phyloP scores from a whole-genome alignment of 1,284 basidiomycete species.

The Jaminaea rosea region DNA sequence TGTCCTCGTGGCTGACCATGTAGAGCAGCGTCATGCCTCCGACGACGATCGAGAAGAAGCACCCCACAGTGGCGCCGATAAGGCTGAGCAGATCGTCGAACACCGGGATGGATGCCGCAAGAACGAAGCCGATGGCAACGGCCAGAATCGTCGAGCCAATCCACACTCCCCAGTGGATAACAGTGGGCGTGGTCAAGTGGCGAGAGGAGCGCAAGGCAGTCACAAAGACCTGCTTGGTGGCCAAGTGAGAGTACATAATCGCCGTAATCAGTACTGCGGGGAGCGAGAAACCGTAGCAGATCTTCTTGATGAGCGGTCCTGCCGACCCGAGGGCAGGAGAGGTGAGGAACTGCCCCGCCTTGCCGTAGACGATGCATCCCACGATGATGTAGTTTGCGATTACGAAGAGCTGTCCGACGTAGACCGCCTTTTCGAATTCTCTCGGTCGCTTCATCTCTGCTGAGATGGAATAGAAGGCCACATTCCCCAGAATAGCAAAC shows the following conservation, averaged over 20 bases:
- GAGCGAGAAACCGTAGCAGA: slow-evolving; percentile 36
- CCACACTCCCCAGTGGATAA: slow-evolving; percentile 59
- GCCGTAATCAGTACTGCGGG: slow-evolving; percentile 51
- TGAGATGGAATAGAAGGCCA: not conserved
- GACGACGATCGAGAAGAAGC: slow-evolving; percentile 50
- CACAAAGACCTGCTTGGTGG: slow-evolving; percentile 59
- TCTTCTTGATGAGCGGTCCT: slow-evolving; percentile 17
- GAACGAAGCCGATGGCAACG: slow-evolving; percentile 46
- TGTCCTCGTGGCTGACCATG: slow-evolving; percentile 38
- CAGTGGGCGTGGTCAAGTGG: slow-evolving; percentile 57
- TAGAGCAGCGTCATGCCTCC: slow-evolving; percentile 10
- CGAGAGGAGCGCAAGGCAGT: slow-evolving; percentile 56
- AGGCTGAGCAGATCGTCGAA: slow-evolving; percentile 37
- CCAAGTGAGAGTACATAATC: slow-evolving; percentile 54
- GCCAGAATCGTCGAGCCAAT: slow-evolving; percentile 16
- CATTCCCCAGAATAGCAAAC: not conserved
- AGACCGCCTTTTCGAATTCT: not conserved
- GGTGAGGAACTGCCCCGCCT: slow-evolving; percentile 35
- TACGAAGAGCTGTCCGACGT: not conserved
- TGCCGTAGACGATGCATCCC: slow-evolving; percentile 36
- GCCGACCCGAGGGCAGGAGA: slow-evolving; percentile 36
- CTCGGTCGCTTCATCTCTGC: not conserved
- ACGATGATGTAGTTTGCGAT: slow-evolving; percentile 14
- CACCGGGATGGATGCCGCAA: slow-evolving; percentile 47
- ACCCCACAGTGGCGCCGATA: slow-evolving; percentile 56